These are phyloP conservation scores for Lathyrus aphaca DNA, from an alignment of 306 rosid genomes.

Conservation along the genomic window DNA sequence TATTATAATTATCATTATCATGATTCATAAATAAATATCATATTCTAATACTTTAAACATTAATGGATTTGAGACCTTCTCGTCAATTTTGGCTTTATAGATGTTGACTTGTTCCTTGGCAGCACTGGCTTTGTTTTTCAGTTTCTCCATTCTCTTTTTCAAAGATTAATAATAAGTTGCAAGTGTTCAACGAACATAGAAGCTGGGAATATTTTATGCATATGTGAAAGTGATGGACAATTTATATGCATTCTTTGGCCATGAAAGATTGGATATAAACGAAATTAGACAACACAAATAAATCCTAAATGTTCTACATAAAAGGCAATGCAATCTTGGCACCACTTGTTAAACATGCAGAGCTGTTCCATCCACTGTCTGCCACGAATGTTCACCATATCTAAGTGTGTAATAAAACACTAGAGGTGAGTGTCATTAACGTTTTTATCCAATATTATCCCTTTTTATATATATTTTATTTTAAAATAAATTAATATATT, in stretches of 20 bases:
- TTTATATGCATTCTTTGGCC: conserved; percentile 3
- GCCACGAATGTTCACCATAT: not conserved
- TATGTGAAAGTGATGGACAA: not conserved
- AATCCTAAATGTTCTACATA: not conserved
- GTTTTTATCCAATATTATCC: no score
- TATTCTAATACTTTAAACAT: not conserved
- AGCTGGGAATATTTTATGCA: not conserved
- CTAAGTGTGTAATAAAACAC: no score
- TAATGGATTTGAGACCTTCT: conserved; percentile 44
- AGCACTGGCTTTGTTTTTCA: conserved; percentile 59
- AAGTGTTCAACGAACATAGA: not conserved
- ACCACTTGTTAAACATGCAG: conserved; percentile 3
- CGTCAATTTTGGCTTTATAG: conserved; percentile 62
- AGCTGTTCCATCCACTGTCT: not conserved
- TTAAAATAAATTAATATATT: no score
- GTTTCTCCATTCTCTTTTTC: conserved; percentile 48
- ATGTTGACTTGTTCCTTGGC: conserved; percentile 53
- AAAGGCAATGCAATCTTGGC: not conserved
- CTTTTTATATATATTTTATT: no score
- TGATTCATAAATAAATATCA: not conserved
- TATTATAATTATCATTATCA: not conserved
- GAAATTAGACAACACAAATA: not conserved
- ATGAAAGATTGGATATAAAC: not conserved
- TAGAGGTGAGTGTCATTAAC: no score
- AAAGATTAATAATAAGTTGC: not conserved